Percentiles rank a stretch among this genome's conserved stretches.
These are phyloP conservation scores for Rhododendron molle DNA, from an alignment of 148 eudicot species.

Conservation along the genomic window DNA sequence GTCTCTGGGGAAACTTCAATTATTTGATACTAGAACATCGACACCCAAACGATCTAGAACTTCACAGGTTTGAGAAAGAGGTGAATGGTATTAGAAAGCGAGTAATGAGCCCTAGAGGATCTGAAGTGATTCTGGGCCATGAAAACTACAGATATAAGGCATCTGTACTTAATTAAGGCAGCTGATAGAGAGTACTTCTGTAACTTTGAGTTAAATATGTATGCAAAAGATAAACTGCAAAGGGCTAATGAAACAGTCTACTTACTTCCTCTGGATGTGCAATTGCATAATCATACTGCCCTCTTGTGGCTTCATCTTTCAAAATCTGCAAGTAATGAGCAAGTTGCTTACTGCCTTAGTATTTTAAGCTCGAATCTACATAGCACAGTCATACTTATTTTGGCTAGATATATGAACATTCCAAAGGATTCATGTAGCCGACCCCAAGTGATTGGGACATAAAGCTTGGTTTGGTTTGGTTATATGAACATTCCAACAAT, in stretches of 20 bases:
- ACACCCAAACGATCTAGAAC: background rate
- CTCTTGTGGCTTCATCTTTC: slow-evolving; percentile 82
- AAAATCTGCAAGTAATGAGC: slow-evolving; percentile 53
- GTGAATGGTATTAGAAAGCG: background rate
- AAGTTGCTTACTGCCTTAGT: background rate
- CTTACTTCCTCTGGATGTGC: slow-evolving; percentile 95
- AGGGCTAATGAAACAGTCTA: background rate
- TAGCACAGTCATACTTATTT: background rate
- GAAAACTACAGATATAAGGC: background rate
- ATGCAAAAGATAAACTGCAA: background rate
- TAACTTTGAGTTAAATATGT: background rate
- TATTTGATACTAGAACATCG: background rate
- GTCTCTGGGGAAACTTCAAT: background rate
- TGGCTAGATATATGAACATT: background rate
- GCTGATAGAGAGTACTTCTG: background rate
- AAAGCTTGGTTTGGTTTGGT: too few relatives aligned
- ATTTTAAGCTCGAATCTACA: background rate
- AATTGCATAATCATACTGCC: slow-evolving; percentile 89
- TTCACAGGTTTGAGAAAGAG: background rate
- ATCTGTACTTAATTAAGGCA: background rate
- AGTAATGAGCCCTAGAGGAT: background rate
- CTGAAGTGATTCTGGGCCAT: background rate
- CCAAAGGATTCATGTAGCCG: too few relatives aligned
- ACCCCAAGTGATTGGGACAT: too few relatives aligned
- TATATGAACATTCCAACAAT: background rate